Evolutionary conservation across 1,139 yeast species (phyloP), one percentile per base, ranked within the genome.

Genomic region (Saccharomycopsis crataegensis): DNA sequence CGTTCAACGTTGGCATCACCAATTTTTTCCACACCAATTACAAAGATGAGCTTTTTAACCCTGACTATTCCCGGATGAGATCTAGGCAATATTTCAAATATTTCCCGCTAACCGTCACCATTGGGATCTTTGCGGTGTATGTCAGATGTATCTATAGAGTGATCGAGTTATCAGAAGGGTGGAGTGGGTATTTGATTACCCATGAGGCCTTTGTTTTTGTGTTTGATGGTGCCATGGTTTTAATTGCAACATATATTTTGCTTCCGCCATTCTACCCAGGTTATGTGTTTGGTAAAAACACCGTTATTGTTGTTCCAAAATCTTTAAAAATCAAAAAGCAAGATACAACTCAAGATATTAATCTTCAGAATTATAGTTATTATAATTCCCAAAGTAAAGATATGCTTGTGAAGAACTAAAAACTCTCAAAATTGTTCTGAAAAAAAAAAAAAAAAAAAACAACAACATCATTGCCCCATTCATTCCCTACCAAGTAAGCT

Each of bases 121-220:
- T 37, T 38, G 16, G 43, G 12, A 14, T 28, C 40, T 22, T 17
- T 40, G 14, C 43, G 16, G 75, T 89, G 43, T 85, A 78, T 62
- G 75, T 81, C 52, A 79, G 97, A 67, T 86, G 94, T 65, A 73
- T 86, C 43, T 91, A 88, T 68, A 78, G 97, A 69, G 82, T 88
- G 53, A 79, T 81, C 16, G 96, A 91, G 67, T 75, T 90, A 57
- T 72, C 84, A 2, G 79, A 83, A 62, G 96, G 96, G n/a, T 90
- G 90, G 81, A 51, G 62, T 3, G 96, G 96, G 0, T 77, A 73
- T 59, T 72, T 90, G 60, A 83, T 87, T 55, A 68, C 71, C 1
- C 82, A 82, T 61, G 98, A 91, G 67, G 76, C 76, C 40, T 89
- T 77, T 67, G 77, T 91, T 60, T 76, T 91, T 75, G 79, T 82